Evolutionary conservation across 768 basidiomycete genomes (phyloP), one percentile per base, ranked within the genome.

Genomic region (Gautieria morchelliformis): DNA sequence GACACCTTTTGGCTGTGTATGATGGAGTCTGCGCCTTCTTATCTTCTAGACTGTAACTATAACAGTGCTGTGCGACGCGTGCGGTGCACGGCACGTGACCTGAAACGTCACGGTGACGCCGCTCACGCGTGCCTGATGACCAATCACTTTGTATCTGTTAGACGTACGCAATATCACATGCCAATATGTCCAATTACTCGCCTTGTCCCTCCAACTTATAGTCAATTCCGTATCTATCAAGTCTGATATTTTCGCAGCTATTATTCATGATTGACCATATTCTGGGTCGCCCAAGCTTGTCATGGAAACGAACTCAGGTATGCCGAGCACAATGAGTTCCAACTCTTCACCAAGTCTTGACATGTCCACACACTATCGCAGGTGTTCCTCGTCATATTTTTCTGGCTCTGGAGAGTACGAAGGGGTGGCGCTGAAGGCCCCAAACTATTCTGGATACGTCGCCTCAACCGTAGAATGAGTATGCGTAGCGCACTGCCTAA

Each of bases 281-380:
- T 40, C 71, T 91, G 5, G 94, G 94, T 50, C 82, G 87, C 22
- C 94, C 94, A 1, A 93, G 77, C 67, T 83, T 88, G 11, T 82
- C 84, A n/a, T 93, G 92, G 87, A 93, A 91, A 69, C 81, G 93
- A 42, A 72, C 85, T 2, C 93, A 92, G 74, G 90, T 86, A 53
- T 20, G 74, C 64, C 24, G 20, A 20, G 33, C 44, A 41, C 11
- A 37, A 14, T 37, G 40, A 47, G 32, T 46, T 52, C 37, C 33
- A 37, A 51, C 45, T 33, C 44, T 52, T 22, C 35, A 50, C 22
- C 45, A 53, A 27, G 42, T 41, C 35, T 42, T 44, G 37, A 53
- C 35, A 22, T 27, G 35, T 45, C 45, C 30, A 44, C 52, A 40
- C 17, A 44, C 30, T 30, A 33, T 50, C 32, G 11, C 61, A 98